Evolutionary conservation across 345 rosid genomes (phyloP).

Genomic region (Populus ilicifolia): DNA sequence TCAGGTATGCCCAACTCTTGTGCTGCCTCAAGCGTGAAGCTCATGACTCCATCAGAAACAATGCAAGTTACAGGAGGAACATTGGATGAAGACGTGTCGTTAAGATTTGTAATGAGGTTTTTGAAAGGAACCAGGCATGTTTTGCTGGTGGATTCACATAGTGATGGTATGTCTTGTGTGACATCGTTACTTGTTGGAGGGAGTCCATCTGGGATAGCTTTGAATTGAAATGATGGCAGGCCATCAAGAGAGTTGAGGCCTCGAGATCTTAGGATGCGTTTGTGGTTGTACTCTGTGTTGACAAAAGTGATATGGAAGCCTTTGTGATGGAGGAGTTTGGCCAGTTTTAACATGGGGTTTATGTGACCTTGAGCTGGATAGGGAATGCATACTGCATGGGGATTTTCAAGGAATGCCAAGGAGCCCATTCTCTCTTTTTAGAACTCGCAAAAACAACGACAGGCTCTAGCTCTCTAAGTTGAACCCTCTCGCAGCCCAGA

Average conservation of each 20-base stretch:
- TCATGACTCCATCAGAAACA: constrained; percentile 11
- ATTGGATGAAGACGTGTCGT: constrained; percentile 1
- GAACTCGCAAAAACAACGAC: neutral
- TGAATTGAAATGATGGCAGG: constrained; percentile 15
- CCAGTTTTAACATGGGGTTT: constrained; percentile 44
- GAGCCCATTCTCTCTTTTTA: constrained; percentile 16
- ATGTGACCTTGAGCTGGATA: constrained; percentile 57
- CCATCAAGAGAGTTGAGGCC: constrained; percentile 15
- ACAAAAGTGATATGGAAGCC: constrained; percentile 55
- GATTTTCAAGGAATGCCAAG: neutral
- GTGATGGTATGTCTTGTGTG: constrained; percentile 17
- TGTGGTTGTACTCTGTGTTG: constrained; percentile 41
- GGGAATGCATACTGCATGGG: constrained; percentile 53
- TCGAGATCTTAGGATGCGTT: constrained; percentile 17
- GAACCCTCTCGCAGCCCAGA: too few species aligned
- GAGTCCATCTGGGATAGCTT: constrained; percentile 18
- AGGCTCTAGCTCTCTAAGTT: too few species aligned
- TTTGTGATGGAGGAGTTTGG: constrained; percentile 44
- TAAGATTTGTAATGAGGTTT: neutral
- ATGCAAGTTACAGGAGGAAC: constrained; percentile 16
- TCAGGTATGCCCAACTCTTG: constrained; percentile 11
- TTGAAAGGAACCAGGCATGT: constrained; percentile 5
- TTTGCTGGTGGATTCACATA: constrained; percentile 4
- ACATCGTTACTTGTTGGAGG: constrained; percentile 5
- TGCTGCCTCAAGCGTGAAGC: constrained; percentile 16